Evolutionary conservation across 164 flowering plant genomes (phyloP), one percentile per base, ranked within the genome.

Genomic region (Magnolia sinica): DNA sequence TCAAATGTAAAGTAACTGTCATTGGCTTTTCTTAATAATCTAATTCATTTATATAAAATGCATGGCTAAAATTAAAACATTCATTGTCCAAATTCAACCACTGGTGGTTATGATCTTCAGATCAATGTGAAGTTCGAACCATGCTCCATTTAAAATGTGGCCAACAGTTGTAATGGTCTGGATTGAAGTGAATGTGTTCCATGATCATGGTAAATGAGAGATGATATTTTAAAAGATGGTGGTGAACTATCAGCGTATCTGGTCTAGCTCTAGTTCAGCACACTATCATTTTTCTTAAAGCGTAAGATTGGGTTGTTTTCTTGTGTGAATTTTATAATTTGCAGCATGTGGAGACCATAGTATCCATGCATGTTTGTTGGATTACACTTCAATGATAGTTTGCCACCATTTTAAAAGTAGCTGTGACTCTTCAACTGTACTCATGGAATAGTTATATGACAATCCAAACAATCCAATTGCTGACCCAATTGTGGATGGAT

Each of bases 331-430:
- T 77, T 24, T 71, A 63, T 50, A 64, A 8, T 50, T 45, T 51
- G 70, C 18, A 50, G 78, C 79, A 71, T 64, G 79, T 77, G 79
- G 58, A 50, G 68, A 50, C 79, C 78, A 77, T 59, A 71, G 1
- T 24, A 19, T 24, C 71, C 71, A 68, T 31, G 71, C 13, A 55
- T 55, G 61, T 55, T 55, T 68, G 71, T 14, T 31, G 49, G 51
- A 7, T 1, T 14, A 29, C 2, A 9, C 71, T 27, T 37, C 14
- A 55, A 1, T 55, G 61, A 31, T 37, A 68, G 29, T 29, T 68
- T 18, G 14, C 13, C 13, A 9, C 13, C 61, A 55, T 31, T 31
- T 31, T 29, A 37, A 16, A 64, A 19, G 8, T 64, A 20, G 24
- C 4, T 19, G 29, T n/a, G 9, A 20, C 24, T 64, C 19, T 13